Base-by-base conservation (phyloP, 2,329 filamentous ascomycete genomes). In the Akanthomyces muscarius region DNA sequence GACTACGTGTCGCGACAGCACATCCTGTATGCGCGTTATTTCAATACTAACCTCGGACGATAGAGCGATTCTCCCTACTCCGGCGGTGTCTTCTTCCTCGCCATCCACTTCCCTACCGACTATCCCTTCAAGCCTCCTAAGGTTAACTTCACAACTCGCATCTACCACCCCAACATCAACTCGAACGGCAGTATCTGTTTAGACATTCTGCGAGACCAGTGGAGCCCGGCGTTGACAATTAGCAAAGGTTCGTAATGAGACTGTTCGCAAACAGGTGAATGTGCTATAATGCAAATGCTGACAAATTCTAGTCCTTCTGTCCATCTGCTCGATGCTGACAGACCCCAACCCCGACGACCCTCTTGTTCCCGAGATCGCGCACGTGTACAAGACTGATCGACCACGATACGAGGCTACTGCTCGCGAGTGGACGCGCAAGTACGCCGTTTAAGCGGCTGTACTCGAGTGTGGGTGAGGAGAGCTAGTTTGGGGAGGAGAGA, bases 121-220 rank as follows among this genome's bases (percentile, higher is more conserved):
- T 99, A 99, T 81, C 95, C 95, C 48, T 99, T 99, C 86, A 99
- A 99, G 89, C 95, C 95, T 67, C 95, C 95, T 71, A 99, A 99
- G 87, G 93, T 99, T 81, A 97, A 97, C 89, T 99, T 99, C 86
- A 98, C 92, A 72, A 99, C 95, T 69, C 90, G 94, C 76, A 98
- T 99, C 83, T 99, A 99, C 79, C 95, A 99, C 83, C 95, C 95
- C 73, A 99, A 99, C 83, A 99, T 99, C 92, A 99, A 99, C 88
- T 96, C 92, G 70, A 98, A 98, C 79, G 95, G 95, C 79, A 97
- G 93, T 80, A 99, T 99, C 80, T 99, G 95, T 79, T 82, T 99
- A 77, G 95, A 99, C 75, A 99, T 99, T 75, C 84, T 99, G 75
- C 89, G 95, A 83, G 95, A 99, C 79, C 95, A 99, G 83, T 99